Base-by-base conservation (phyloP, 768 basidiomycete species). In the Lactifluus rugatus region DNA sequence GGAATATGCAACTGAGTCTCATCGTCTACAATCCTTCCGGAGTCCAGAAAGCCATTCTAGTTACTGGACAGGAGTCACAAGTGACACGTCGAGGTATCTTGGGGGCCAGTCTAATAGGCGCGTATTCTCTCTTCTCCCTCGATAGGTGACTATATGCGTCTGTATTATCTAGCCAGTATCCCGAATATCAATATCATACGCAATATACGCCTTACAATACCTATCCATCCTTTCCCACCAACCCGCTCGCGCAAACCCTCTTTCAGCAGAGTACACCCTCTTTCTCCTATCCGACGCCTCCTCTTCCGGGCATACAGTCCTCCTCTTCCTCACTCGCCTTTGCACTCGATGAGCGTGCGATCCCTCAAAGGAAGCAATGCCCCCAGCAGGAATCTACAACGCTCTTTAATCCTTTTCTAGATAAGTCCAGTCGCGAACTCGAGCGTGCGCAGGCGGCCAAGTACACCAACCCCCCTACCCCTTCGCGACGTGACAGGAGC, bases 321-420 rank as follows among this genome's bases (percentile, higher is more conserved):
- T 80, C 78, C 1, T 85, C 87, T 1, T 89, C 87, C 16, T 89
- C 88, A 13, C 79, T 89, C 56, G 87, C 88, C 5, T 77, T 76
- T 68, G 89, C 89, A 3, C 77, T 91, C 23, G 86, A 84, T 5
- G 70, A 74, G 42, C 75, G 73, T 5, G 70, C 65, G 28, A 68
- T 66, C 2, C 63, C 66, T 10, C 69, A 51, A 48, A 67, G 66
- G 16, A 60, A 65, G 5, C 64, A 71, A 9, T 80, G 80, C 64
- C 69, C 72, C 19, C 77, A 84, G 6, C 75, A 80, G 55, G 81
- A 89, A 46, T 88, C 85, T 1, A 68, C 74, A 2, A 68, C 72
- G 3, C 89, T 87, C 68, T 87, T 88, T 68, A 78, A 85, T 57
- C 72, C 79, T 23, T 87, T 88, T 67, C 67, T 91, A 23, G 76